Evolutionary conservation across 768 basidiomycete genomes (phyloP), one percentile per base, ranked within the genome.

Genomic region (Phylloporus sp.): DNA sequence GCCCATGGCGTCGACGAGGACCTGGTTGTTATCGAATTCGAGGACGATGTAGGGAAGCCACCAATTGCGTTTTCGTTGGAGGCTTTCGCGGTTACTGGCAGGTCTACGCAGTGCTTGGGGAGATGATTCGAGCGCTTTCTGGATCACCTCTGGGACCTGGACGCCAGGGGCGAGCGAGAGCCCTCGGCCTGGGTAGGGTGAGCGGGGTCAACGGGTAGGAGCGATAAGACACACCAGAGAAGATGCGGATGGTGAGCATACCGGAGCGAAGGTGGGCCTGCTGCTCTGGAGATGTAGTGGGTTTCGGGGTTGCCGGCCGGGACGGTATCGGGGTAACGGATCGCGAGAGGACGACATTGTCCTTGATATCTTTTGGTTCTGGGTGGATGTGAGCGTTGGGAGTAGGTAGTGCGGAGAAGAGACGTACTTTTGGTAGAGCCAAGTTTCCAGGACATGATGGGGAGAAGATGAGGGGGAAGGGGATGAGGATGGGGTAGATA

Each of bases 21-120:
- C 85, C 70, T 98, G 95, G 71, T 98, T 98, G 78, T 92, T 93
- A 74, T 93, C 90, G 75, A 95, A 95, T 72, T 97, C 95, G 59
- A 99, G 85, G 36, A 98, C 97, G 66, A 98, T 89, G 60, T 89
- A 98, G 26, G 97, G 97, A 31, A 99, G 79, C 90, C 89, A 94
- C 87, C 88, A 86, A 71, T 85, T 88, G 53, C 94, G 91, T 70
- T 86, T 91, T 58, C 97, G 80, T 67, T 95, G 94, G 68, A 95
- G 74, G 64, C 90, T 94, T 61, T 97, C 95, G 40, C 95, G 80
- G 67, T 91, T 87, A 69, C 83, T 85, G 6, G 80, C 79, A 7
- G 81, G 80, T 41, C 74, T 76, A 44, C 83, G 74, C 12, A 76
- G 65, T 8, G 80, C 72, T 5, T 81, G 78, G 6, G 78, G 80